phyloP scores from a whole-genome alignment of 176 grass and related monocot species.

The Ampelocalamus luodianensis region DNA sequence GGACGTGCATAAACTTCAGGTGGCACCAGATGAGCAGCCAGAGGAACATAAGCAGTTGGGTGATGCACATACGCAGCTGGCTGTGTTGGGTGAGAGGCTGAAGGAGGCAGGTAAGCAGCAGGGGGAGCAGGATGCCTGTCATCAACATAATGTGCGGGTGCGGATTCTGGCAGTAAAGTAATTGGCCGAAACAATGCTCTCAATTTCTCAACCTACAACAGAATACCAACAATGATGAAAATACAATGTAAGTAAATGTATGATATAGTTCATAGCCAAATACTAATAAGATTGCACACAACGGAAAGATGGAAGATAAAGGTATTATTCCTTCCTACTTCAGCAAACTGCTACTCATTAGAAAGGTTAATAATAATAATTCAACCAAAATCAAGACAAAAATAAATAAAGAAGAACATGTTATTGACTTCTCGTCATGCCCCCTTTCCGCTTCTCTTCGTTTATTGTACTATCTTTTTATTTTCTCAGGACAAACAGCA shows the following conservation, averaged over 20 bases:
- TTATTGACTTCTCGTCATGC: not conserved
- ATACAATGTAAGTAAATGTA: slow-evolving; percentile 1
- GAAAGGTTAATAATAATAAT: not conserved
- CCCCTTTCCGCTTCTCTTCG: not conserved
- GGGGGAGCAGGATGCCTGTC: slow-evolving; percentile 19
- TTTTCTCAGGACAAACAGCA: slow-evolving; percentile 3
- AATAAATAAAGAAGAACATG: not conserved
- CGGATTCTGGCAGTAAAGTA: slow-evolving; percentile 35
- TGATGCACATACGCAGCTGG: slow-evolving; percentile 35
- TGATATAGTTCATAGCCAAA: slow-evolving; percentile 13
- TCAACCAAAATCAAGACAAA: not conserved
- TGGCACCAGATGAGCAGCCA: not conserved
- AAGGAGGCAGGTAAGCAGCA: not conserved
- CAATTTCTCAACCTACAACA: slow-evolving; percentile 62
- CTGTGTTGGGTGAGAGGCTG: not conserved
- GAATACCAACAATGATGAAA: slow-evolving; percentile 32
- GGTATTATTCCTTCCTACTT: not conserved
- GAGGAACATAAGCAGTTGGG: slow-evolving; percentile 31
- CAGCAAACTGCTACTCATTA: slow-evolving; percentile 4
- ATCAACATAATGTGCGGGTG: slow-evolving; percentile 40
- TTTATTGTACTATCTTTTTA: slow-evolving; percentile 15
- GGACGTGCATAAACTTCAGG: slow-evolving; percentile 27
- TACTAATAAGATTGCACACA: slow-evolving; percentile 22
- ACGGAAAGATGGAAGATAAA: slow-evolving; percentile 8
- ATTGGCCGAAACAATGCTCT: slow-evolving; percentile 53